Base-by-base conservation (phyloP, 2,329 filamentous ascomycete species). In the Aspergillus tamarii region DNA sequence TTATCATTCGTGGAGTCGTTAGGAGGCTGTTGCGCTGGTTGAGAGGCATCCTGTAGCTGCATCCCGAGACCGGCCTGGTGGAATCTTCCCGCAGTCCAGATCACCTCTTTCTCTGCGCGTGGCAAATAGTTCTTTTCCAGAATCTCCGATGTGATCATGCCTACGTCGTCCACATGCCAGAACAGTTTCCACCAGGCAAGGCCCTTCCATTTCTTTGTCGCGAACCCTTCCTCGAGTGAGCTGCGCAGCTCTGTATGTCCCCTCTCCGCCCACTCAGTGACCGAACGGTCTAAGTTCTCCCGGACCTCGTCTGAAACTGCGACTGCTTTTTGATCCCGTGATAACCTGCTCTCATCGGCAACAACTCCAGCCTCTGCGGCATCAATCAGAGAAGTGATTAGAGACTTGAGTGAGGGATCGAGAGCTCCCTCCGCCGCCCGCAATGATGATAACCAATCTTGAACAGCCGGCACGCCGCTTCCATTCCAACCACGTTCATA, bases 131-230 rank as follows among this genome's bases (percentile, higher is more conserved):
- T 84, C 67, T 89, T 88, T 64, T 87, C 86, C 3, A 97, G 82
- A 64, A 97, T 90, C 69, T 95, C 91, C 1, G 88, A 87, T 3
- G 91, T 89, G 60, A 97, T 88, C 85, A 94, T 91, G 3, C 88
- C 88, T 12, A 97, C 92, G 72, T 97, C 94, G 74, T 98, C 94
- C 28, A 95, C 93, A 23, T 93, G 88, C 93, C 93, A 97, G 74
- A 97, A 93, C 0, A 98, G 85, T 76, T 96, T 96, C 91, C 93
- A 97, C 94, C 94, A 98, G 19, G 89, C 86, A 4, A 97, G 83
- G 66, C 91, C 90, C 30, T 88, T 86, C 94, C 94, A 97, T 45
- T 88, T 84, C 21, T 82, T 84, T n/a, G 91, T 88, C 0, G 86
- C 83, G 70, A 97, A 94, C 0, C 92, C 93, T 52, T 87, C 80